These are phyloP conservation scores for Plantago coronopus DNA, from an alignment of 305 asterid species.

Conservation along the genomic window DNA sequence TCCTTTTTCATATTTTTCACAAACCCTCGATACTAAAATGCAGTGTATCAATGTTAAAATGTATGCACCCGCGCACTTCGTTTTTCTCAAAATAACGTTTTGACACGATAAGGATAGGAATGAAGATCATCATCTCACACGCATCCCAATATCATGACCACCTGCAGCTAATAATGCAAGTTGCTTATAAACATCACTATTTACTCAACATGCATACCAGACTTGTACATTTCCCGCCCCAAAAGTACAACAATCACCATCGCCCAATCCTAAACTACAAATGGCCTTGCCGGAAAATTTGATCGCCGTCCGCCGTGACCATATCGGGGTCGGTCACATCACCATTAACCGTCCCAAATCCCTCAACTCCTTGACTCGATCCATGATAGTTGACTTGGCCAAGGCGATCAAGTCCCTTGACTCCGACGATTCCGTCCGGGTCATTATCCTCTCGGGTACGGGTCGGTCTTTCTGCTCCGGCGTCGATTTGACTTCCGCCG, in stretches of 20 bases:
- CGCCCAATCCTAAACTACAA: conserved; percentile 19
- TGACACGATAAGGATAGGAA: background rate
- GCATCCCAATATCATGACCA: conserved; percentile 16
- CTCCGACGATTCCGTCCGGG: conserved; percentile 60
- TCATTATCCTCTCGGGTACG: conserved; percentile 60
- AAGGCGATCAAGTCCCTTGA: conserved; percentile 46
- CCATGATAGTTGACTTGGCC: conserved; percentile 70
- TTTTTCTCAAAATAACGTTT: no score
- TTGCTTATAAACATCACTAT: background rate
- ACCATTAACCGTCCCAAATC: conserved; percentile 80
- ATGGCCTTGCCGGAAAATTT: conserved; percentile 52
- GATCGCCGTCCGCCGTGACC: conserved; percentile 50
- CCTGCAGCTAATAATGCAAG: no score
- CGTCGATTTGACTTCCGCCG: conserved; percentile 83
- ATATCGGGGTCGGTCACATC: conserved; percentile 53
- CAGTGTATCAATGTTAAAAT: no score
- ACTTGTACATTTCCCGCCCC: conserved; percentile 15
- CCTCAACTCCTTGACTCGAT: conserved; percentile 64
- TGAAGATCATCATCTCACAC: conserved; percentile 15
- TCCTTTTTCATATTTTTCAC: no score
- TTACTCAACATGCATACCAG: background rate
- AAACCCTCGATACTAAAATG: no score
- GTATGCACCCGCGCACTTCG: no score
- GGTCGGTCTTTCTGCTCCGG: conserved; percentile 96
- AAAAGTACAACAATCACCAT: conserved; percentile 1